A percentile compares a stretch with the other conserved stretches of the same genome.
These are phyloP conservation scores for Daldinia grandis DNA, from an alignment of 495 filamentous ascomycete species.

Conservation along the genomic window DNA sequence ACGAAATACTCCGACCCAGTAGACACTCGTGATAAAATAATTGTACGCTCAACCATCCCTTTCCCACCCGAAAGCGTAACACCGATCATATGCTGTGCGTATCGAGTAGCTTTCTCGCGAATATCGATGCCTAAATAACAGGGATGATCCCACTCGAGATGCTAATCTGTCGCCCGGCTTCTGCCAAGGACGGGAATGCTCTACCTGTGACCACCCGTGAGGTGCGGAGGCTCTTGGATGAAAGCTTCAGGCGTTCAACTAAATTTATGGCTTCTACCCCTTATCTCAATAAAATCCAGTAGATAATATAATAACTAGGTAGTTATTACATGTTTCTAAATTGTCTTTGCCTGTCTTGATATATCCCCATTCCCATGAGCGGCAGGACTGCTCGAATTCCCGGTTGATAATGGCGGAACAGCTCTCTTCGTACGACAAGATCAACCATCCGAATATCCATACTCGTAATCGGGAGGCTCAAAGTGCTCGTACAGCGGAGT, in stretches of 20 bases:
- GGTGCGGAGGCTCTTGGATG: background rate
- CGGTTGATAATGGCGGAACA: constrained; percentile 18
- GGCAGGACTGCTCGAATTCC: background rate
- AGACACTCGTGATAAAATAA: background rate
- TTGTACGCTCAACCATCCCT: background rate
- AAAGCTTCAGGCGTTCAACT: background rate
- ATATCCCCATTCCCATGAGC: background rate
- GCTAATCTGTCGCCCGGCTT: constrained; percentile 31
- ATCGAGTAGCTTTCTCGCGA: constrained; percentile 26
- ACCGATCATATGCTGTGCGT: constrained; percentile 31
- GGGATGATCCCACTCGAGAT: constrained; percentile 25
- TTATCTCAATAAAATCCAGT: background rate
- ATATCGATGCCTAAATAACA: constrained; percentile 28
- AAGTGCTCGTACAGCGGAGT: constrained; percentile 5
- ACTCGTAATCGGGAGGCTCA: constrained; percentile 20
- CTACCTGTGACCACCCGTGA: constrained; percentile 27
- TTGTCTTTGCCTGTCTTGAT: background rate
- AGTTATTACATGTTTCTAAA: background rate
- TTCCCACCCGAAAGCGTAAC: constrained; percentile 25
- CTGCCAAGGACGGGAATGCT: constrained; percentile 30
- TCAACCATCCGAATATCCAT: constrained; percentile 11
- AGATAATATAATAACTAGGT: background rate
- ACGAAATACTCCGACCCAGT: background rate
- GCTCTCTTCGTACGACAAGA: constrained; percentile 10
- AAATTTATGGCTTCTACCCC: background rate